phyloP scores from a whole-genome alignment of 768 basidiomycete species.

The Termitomyces sp. region DNA sequence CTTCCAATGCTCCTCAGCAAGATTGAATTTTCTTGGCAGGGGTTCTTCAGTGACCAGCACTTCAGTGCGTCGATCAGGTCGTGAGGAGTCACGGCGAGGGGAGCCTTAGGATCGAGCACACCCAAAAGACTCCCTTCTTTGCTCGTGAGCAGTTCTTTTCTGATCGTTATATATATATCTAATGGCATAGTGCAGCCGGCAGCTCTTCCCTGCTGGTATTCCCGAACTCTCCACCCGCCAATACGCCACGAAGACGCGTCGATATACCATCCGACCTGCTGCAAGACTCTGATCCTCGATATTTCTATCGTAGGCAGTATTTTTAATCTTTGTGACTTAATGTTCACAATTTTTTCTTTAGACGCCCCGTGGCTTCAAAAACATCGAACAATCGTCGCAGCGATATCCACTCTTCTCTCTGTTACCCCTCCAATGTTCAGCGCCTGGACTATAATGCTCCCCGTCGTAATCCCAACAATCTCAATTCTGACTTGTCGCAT shows the following conservation, averaged over 20 bases:
- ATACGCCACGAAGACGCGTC: constrained; percentile 37
- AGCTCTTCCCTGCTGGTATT: constrained; percentile 64
- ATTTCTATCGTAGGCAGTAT: constrained; percentile 61
- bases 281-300: constrained; percentile 60
- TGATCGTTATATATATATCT: constrained; percentile 3
- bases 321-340: neutral
- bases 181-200: constrained; percentile 31
- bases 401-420: constrained; percentile 79
- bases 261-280: constrained; percentile 32
- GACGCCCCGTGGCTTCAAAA: constrained; percentile 46
- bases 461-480: constrained; percentile 35
- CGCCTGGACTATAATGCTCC: constrained; percentile 21
- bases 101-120: constrained; percentile 53
- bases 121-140: constrained; percentile 54
- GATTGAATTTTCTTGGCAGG: constrained; percentile 52
- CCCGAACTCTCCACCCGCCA: constrained; percentile 59
- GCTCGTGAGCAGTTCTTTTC: constrained; percentile 35
- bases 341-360: constrained; percentile 17
- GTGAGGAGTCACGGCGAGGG: constrained; percentile 41
- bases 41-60: constrained; percentile 49
- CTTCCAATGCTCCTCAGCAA: too few relatives aligned
- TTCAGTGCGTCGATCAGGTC: constrained; percentile 37
- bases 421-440: constrained; percentile 46
- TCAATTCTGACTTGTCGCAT: constrained; percentile 55
- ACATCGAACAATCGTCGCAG: constrained; percentile 79